These are phyloP conservation scores for Leucocoprinus leucothites DNA, from an alignment of 768 basidiomycete species.

Conservation along the genomic window DNA sequence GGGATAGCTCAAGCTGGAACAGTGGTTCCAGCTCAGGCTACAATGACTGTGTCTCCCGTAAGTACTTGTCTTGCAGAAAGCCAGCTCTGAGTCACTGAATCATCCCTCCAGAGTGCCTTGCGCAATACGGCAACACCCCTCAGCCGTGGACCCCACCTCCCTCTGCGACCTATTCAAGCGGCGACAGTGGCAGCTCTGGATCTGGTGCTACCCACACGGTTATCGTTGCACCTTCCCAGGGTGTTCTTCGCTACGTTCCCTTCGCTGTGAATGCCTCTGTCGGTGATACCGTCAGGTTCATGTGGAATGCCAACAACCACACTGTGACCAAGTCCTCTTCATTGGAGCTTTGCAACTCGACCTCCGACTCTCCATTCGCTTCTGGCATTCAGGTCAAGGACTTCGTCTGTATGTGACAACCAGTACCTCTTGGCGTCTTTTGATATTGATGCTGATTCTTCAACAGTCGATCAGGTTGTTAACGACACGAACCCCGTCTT, in stretches of 20 bases:
- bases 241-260: slow-evolving; percentile 73
- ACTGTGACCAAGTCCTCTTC: slow-evolving; percentile 79
- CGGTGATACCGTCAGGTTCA: slow-evolving; percentile 73
- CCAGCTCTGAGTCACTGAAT: background rate
- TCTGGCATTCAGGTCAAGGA: slow-evolving; percentile 61
- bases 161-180: slow-evolving; percentile 24
- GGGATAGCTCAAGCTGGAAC: slow-evolving; percentile 45
- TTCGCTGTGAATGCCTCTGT: slow-evolving; percentile 73
- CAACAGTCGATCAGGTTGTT: slow-evolving; percentile 61
- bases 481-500: slow-evolving; percentile 71
- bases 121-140: slow-evolving; percentile 45
- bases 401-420: slow-evolving; percentile 54
- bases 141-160: slow-evolving; percentile 33
- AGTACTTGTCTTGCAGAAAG: slow-evolving; percentile 22
- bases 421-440: background rate
- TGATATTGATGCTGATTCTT: slow-evolving; percentile 14
- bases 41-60: slow-evolving; percentile 69
- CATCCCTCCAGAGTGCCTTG: slow-evolving; percentile 54
- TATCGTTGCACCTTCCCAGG: slow-evolving; percentile 74
- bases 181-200: slow-evolving; percentile 31
- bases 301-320: slow-evolving; percentile 78
- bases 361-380: slow-evolving; percentile 52
- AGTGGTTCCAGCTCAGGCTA: slow-evolving; percentile 39
- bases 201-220: slow-evolving; percentile 67
- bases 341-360: slow-evolving; percentile 72